These are phyloP conservation scores for Linnemannia exigua DNA, from an alignment of 192 early-diverging fungal genomes.

Conservation along the genomic window DNA sequence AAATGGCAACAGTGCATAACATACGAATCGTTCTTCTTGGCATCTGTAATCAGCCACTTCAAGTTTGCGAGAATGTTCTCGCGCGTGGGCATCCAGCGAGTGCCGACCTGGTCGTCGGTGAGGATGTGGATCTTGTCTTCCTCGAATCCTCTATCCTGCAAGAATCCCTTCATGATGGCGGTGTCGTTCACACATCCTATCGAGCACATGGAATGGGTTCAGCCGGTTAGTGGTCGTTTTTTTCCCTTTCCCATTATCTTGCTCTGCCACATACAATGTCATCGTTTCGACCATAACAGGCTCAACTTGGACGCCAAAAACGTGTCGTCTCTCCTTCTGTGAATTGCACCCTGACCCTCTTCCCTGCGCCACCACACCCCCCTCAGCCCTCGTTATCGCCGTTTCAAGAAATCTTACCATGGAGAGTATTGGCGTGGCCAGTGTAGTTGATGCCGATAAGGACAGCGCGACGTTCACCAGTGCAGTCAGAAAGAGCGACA, in stretches of 20 bases:
- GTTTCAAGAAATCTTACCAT: slow-evolving; percentile 25
- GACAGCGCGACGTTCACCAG: slow-evolving; percentile 44
- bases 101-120: slow-evolving; percentile 59
- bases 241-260: too few species aligned
- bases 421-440: slow-evolving; percentile 30
- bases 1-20: slow-evolving; percentile 27
- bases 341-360: neutral
- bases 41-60: slow-evolving; percentile 65
- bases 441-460: slow-evolving; percentile 62
- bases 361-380: neutral
- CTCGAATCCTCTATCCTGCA: slow-evolving; percentile 25
- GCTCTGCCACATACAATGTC: neutral
- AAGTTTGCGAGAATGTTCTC: slow-evolving; percentile 65
- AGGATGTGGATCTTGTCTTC: slow-evolving; percentile 59
- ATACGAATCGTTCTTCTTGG: slow-evolving; percentile 65
- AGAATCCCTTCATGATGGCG: slow-evolving; percentile 48
- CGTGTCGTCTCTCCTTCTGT: neutral
- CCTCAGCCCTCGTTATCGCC: neutral
- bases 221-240: neutral
- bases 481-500: slow-evolving; percentile 38
- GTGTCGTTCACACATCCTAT: slow-evolving; percentile 59
- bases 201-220: neutral
- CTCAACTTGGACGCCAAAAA: neutral
- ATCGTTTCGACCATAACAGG: neutral
- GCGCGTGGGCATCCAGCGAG: slow-evolving; percentile 56